Conservation (phyloP, 2,329 filamentous ascomycete species). For the Sarocladium kiliense region DNA sequence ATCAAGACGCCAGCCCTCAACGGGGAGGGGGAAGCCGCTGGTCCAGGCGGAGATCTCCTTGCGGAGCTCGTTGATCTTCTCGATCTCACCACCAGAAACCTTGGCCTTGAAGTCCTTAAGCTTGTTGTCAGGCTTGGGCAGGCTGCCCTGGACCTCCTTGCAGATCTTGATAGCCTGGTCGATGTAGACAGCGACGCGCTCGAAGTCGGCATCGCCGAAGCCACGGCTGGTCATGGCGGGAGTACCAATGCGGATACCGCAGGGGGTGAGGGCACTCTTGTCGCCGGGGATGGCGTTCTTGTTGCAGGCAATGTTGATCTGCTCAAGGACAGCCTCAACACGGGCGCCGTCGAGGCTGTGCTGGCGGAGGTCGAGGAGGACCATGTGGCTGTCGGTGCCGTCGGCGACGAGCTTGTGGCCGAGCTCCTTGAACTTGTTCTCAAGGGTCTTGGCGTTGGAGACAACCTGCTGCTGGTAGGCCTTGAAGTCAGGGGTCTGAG, state of each 20-base stretch:
- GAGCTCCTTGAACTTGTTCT: slow-evolving; percentile 76
- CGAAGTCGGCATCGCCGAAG: slow-evolving; percentile 88
- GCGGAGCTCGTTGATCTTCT: slow-evolving; percentile 78
- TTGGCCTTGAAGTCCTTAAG: slow-evolving; percentile 99
- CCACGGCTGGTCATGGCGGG: slow-evolving; percentile 97
- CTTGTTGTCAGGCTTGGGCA: slow-evolving; percentile 98
- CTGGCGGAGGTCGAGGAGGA: slow-evolving; percentile 88
- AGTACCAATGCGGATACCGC: slow-evolving; percentile 91
- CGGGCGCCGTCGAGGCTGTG: slow-evolving; percentile 85
- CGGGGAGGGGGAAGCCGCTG: slow-evolving; percentile 84
- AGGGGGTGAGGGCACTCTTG: slow-evolving; percentile 92
- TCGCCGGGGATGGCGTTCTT: slow-evolving; percentile 98
- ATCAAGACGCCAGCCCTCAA: slow-evolving; percentile 64
- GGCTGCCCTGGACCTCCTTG: slow-evolving; percentile 75
- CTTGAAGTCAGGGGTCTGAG: slow-evolving; percentile 84
- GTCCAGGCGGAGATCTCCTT: slow-evolving; percentile 90
- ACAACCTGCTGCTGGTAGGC: slow-evolving; percentile 90
- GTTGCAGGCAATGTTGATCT: slow-evolving; percentile 99
- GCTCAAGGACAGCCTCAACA: slow-evolving; percentile 92
- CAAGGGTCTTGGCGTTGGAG: slow-evolving; percentile 87
- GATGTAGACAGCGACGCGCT: slow-evolving; percentile 84
- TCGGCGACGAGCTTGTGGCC: slow-evolving; percentile 93
- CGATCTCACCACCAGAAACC: slow-evolving; percentile 71
- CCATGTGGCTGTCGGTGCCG: slow-evolving; percentile 97
- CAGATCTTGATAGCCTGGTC: slow-evolving; percentile 83